phyloP scores from a whole-genome alignment of 371 early-diverging fungal genomes.

The Apophysomyces trapeziformis region DNA sequence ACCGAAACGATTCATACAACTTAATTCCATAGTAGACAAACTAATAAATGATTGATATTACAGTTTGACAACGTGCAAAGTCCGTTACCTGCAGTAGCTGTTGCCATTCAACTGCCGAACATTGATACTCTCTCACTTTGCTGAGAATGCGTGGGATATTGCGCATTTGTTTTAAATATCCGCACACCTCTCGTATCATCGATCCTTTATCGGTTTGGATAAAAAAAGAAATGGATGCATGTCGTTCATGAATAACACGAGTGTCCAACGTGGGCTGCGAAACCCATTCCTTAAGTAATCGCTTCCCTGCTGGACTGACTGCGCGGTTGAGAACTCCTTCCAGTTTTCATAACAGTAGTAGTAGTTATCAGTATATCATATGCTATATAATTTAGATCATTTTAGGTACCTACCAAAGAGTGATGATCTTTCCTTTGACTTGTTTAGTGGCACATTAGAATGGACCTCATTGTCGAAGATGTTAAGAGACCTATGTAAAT shows the following conservation, averaged over 20 bases:
- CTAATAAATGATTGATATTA: conserved; percentile 28
- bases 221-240: conserved; percentile 60
- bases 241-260: conserved; percentile 51
- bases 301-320: conserved; percentile 58
- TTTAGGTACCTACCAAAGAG: conserved; percentile 58
- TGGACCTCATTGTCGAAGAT: conserved; percentile 73
- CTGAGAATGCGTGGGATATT: conserved; percentile 64
- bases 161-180: conserved; percentile 58
- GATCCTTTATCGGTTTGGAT: conserved; percentile 28
- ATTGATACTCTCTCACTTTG: conserved; percentile 51
- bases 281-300: conserved; percentile 68
- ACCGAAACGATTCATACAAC: conserved; percentile 40
- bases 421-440: conserved; percentile 69
- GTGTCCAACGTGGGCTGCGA: conserved; percentile 61
- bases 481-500: conserved; percentile 58
- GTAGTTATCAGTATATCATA: background rate
- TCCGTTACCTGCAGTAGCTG: conserved; percentile 60
- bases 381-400: background rate
- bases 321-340: conserved; percentile 68
- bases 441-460: conserved; percentile 64
- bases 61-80: background rate
- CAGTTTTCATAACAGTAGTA: background rate
- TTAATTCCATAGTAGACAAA: conserved; percentile 66
- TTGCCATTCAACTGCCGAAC: conserved; percentile 70
- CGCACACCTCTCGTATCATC: conserved; percentile 38